Evolutionary conservation across 805 yeast genomes (phyloP), one percentile per base, ranked within the genome.

Genomic region (Candida vartiovaarae): DNA sequence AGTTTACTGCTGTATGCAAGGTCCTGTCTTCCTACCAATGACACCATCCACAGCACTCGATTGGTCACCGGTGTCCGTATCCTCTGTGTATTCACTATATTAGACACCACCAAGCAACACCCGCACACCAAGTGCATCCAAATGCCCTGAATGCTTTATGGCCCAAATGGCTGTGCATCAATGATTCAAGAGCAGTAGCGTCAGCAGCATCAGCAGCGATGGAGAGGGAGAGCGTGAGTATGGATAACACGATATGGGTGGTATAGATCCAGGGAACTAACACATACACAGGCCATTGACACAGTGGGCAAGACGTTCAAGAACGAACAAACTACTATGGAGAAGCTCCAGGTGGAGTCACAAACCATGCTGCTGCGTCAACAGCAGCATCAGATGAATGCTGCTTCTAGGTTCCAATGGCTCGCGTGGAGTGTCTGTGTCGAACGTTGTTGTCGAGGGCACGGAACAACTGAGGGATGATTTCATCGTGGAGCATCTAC

Each of bases 361-460:
- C 57, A 61, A 34, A 45, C 53, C 31, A 34, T 66, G 5, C 47
- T 66, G 6, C 47, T 58, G 31, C 52, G 51, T 9, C 62, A 66
- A 41, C 61, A 60, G 26, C 41, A 55, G 8, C 32, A 43, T 2
- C 57, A 57, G 24, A 43, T 70, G 35, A 51, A 63, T 9, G 50
- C n/a, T 51, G 0, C 31, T 67, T 0, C 47, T 71, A 2, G 44
- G 48, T 10, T 47, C 53, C 8, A 70, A 67, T 50, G 41, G 60
- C 4, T 55, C 65, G 2, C 51, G 66, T 36, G 79, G 82, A 15
- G 20, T 15, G 20, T 15, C 0, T 66, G 76, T 2, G 55, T 59
- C 26, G 55, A 65, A 67, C 33, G 72, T 76, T 8, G 75, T 74
- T 46, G 59, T 79, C 8, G 63, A 71, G 38, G 80, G 80, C 25